Base-by-base conservation (phyloP, 192 early-diverging fungal species). In the Jimgerdemannia flammicorona region DNA sequence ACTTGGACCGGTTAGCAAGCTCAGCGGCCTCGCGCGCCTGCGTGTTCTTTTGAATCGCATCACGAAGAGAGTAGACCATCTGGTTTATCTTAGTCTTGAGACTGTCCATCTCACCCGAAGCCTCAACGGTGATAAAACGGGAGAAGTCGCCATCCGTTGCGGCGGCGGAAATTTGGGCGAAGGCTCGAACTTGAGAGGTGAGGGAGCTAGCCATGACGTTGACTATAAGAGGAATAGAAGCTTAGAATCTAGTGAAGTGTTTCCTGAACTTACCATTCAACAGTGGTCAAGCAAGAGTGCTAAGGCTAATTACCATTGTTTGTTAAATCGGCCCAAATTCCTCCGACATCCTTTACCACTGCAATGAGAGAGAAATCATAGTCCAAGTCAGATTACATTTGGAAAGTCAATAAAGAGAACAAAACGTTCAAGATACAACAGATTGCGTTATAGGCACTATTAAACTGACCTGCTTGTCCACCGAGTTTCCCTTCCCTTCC, bases 41-140 rank as follows among this genome's bases (percentile, higher is more conserved):
- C 14, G 90, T 88, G 79, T 95, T 92, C 85, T 91, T 91, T 77
- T 90, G 85, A 66, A 95, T 90, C 77, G 89, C 91, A 59, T 91
- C 91, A 18, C 93, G 87, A 42, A 95, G 83, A 77, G 72, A 93
- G 75, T 78, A 90, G 84, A 94, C 91, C 92, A 95, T 94, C 72
- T 93, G 88, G 78, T 95, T 94, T 80, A 95, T 94, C 87, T 93
- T 90, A 67, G 89, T 90, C 78, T 93, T 92, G 73, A 94, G 85
- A 18, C 67, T 68, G 18, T 86, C 83, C 83, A 93, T 93, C 79
- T 93, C 91, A 43, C 91, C 91, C 71, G 82, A 78, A 0, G 88
- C 86, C 66, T 90, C 87, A 6, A 91, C 80, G 43, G 84, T 89
- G 74, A 93, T 90, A 79, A 88, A 83, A 29, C 84, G 81, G 43